Percentiles rank a stretch among this genome's conserved stretches.
Evolutionary conservation across 2,329 filamentous ascomycete species (phyloP).

Genomic region (Thielaviopsis populi): DNA sequence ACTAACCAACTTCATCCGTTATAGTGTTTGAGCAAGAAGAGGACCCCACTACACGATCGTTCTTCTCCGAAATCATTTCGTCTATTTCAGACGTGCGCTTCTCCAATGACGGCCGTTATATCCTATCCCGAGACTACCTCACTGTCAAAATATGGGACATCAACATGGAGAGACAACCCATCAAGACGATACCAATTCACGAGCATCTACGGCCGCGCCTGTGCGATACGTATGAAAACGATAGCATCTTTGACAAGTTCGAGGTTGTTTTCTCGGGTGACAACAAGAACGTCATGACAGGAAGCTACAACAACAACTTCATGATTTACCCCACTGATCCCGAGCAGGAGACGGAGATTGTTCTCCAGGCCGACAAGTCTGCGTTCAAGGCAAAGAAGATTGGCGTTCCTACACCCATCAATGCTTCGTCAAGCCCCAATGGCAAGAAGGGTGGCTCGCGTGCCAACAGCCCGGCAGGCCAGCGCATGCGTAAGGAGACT

Average conservation of each 20-base stretch:
- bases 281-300: conserved; percentile 98
- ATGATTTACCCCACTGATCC: conserved; percentile 99
- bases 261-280: conserved; percentile 98
- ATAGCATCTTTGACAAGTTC: conserved; percentile 99
- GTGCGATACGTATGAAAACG: conserved; percentile 98
- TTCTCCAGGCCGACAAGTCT: conserved; percentile 94
- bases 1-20: background rate
- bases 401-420: conserved; percentile 92
- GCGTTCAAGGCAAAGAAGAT: conserved; percentile 99
- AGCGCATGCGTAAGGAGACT: conserved; percentile 96
- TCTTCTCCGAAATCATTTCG: conserved; percentile 99
- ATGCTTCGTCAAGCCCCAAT: conserved; percentile 58
- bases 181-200: conserved; percentile 98
- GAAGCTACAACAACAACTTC: conserved; percentile 99
- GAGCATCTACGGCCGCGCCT: conserved; percentile 87
- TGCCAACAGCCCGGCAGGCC: conserved; percentile 76
- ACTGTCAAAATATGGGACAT: conserved; percentile 99
- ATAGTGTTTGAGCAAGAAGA: conserved; percentile 98
- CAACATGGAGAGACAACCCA: conserved; percentile 92
- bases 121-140: conserved; percentile 91
- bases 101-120: conserved; percentile 90
- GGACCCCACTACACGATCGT: conserved; percentile 88
- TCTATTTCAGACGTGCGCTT: conserved; percentile 98
- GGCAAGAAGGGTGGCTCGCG: conserved; percentile 81
- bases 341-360: conserved; percentile 91